Evolutionary conservation across 805 yeast genomes (phyloP).

Genomic region (Candida coleopterorum): DNA sequence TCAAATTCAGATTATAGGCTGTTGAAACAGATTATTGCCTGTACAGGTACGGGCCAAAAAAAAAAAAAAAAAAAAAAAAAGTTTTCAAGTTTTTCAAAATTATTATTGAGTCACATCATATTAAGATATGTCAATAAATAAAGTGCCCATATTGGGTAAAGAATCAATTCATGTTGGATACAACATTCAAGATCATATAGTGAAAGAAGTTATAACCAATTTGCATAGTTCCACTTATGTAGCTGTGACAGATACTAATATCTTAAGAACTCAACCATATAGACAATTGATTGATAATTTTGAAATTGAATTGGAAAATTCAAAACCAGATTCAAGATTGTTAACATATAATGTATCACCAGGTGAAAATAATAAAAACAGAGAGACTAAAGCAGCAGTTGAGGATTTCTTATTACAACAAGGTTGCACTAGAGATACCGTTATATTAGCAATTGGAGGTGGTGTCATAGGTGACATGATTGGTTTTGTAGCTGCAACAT

Average conservation of each 20-base stretch:
- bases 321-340: slow-evolving; percentile 57
- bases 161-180: slow-evolving; percentile 90
- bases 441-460: slow-evolving; percentile 92
- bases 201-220: slow-evolving; percentile 54
- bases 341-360: slow-evolving; percentile 77
- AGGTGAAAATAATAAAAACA: slow-evolving; percentile 85
- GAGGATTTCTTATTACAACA: slow-evolving; percentile 80
- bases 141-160: slow-evolving; percentile 73
- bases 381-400: slow-evolving; percentile 85
- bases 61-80: slow-evolving; percentile 2
- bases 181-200: slow-evolving; percentile 69
- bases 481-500: slow-evolving; percentile 98
- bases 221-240: slow-evolving; percentile 89
- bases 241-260: slow-evolving; percentile 79
- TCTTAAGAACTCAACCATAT: slow-evolving; percentile 62
- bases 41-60: not conserved
- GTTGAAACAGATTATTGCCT: too few species aligned
- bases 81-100: not conserved
- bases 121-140: slow-evolving; percentile 28
- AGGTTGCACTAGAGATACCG: slow-evolving; percentile 95
- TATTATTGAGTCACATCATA: slow-evolving; percentile 1
- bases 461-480: slow-evolving; percentile 99
- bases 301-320: slow-evolving; percentile 24
- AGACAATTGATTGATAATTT: slow-evolving; percentile 43
- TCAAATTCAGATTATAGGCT: too few species aligned